Percentiles rank a stretch among this genome's conserved stretches.
Evolutionary conservation across 495 filamentous ascomycete genomes (phyloP).

Genomic region (Neurospora sp.): DNA sequence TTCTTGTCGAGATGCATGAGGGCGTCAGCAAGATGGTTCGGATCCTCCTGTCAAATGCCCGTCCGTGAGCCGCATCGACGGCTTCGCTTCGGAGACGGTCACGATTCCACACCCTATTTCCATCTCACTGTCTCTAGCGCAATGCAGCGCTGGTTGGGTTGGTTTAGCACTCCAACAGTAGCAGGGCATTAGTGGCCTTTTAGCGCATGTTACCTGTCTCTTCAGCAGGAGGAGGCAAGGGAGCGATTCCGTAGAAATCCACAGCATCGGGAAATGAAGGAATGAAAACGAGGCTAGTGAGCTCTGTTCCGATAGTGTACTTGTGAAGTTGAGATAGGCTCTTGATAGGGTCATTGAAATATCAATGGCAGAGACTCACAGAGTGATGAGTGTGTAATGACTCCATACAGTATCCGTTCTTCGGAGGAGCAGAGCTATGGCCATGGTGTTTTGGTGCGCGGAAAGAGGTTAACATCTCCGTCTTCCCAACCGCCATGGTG

Average conservation of each 20-base stretch:
- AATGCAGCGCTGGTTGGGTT: neutral
- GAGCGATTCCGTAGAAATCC: neutral
- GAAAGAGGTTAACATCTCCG: neutral
- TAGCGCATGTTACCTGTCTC: neutral
- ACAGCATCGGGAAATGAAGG: constrained; percentile 1
- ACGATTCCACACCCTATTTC: neutral
- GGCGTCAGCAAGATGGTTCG: neutral
- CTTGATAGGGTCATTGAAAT: neutral
- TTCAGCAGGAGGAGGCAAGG: neutral
- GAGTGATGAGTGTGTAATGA: neutral
- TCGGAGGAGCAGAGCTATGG: neutral
- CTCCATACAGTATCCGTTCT: neutral
- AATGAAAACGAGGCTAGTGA: neutral
- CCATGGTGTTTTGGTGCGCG: neutral
- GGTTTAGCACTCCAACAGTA: neutral
- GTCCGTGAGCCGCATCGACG: neutral
- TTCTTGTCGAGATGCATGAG: neutral
- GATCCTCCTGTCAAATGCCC: neutral
- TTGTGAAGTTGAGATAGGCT: neutral
- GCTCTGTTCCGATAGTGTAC: neutral
- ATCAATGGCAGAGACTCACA: neutral
- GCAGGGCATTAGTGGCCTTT: neutral
- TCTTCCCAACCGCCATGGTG: neutral
- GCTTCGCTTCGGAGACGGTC: neutral
- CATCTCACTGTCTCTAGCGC: neutral